A percentile compares a stretch with the other conserved stretches of the same genome.
These are phyloP conservation scores for Puccinia polysora DNA, from an alignment of 1,284 basidiomycete genomes.

Conservation along the genomic window DNA sequence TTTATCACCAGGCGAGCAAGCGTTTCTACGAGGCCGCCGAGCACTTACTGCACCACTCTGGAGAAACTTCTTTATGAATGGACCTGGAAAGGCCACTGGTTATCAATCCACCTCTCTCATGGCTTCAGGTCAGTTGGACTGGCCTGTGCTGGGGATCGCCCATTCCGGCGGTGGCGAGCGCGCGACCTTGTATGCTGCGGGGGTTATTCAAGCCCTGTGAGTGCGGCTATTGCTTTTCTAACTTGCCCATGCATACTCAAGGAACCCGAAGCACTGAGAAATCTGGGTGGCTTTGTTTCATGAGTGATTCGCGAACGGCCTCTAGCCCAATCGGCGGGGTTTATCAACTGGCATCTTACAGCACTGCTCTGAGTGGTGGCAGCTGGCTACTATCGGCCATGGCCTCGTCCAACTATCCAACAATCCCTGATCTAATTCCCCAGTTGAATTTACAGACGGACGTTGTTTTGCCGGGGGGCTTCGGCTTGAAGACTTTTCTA, in stretches of 20 bases:
- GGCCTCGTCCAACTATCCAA: slow-evolving; percentile 49
- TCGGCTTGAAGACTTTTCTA: not conserved
- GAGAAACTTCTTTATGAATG: slow-evolving; percentile 8
- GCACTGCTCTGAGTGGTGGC: slow-evolving; percentile 51
- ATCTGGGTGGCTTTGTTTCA: not conserved
- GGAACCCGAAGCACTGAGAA: not conserved
- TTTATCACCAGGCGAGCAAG: slow-evolving; percentile 16
- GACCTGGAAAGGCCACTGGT: slow-evolving; percentile 20
- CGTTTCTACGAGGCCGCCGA: not conserved
- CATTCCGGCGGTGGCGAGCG: slow-evolving; percentile 34
- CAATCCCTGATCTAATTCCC: not conserved
- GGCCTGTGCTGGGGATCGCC: slow-evolving; percentile 25
- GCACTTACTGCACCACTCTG: slow-evolving; percentile 10
- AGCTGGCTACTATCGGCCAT: slow-evolving; percentile 49
- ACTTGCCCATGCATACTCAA: not conserved
- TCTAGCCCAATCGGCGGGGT: slow-evolving; percentile 48
- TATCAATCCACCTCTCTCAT: slow-evolving; percentile 14
- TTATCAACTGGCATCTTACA: slow-evolving; percentile 51
- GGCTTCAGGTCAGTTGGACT: not conserved
- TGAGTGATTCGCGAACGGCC: slow-evolving; percentile 18
- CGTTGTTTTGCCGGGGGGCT: not conserved
- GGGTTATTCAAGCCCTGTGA: slow-evolving; percentile 33
- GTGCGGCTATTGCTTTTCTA: not conserved
- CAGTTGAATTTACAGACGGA: not conserved
- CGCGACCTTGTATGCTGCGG: slow-evolving; percentile 26